Conservation (phyloP, 78 protist species). For the Chrysochromulina tobinii region DNA sequence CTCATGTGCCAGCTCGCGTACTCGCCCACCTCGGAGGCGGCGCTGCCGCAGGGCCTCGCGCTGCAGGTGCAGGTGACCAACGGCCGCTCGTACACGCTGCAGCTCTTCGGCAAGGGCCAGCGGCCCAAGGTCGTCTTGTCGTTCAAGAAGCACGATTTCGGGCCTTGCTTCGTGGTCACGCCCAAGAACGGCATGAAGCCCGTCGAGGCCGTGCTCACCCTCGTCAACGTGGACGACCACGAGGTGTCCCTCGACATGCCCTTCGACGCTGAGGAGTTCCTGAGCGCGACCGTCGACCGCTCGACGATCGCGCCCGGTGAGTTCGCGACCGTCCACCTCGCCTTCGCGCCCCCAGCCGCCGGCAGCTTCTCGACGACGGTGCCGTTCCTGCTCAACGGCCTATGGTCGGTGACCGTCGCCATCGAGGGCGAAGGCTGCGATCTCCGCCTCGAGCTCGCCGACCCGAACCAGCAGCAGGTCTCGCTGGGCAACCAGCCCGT, state of each 20-base stretch:
- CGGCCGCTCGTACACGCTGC: constrained; percentile 55
- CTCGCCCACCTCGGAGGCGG: constrained; percentile 30
- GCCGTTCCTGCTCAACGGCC: constrained; percentile 68
- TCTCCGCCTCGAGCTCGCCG: constrained; percentile 42
- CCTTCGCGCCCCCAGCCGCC: constrained; percentile 62
- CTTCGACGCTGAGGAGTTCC: constrained; percentile 38
- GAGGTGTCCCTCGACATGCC: constrained; percentile 49
- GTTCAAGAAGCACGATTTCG: background rate
- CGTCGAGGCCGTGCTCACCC: background rate
- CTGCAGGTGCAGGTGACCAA: constrained; percentile 34
- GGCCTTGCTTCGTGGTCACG: background rate
- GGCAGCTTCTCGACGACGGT: constrained; percentile 17
- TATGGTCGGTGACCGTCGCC: constrained; percentile 14
- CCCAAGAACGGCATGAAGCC: background rate
- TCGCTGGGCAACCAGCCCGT: constrained; percentile 49
- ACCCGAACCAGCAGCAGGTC: background rate
- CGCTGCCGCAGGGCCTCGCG: background rate
- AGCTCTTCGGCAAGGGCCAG: constrained; percentile 34
- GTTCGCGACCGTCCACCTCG: constrained; percentile 2
- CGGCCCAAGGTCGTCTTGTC: background rate
- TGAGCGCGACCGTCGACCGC: constrained; percentile 52
- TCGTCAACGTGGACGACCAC: constrained; percentile 57
- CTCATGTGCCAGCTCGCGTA: constrained; percentile 26
- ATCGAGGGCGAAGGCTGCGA: constrained; percentile 62
- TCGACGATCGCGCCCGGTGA: constrained; percentile 60